Evolutionary conservation across 2,329 filamentous ascomycete genomes (phyloP).

Genomic region (Ramichloridium luteum): DNA sequence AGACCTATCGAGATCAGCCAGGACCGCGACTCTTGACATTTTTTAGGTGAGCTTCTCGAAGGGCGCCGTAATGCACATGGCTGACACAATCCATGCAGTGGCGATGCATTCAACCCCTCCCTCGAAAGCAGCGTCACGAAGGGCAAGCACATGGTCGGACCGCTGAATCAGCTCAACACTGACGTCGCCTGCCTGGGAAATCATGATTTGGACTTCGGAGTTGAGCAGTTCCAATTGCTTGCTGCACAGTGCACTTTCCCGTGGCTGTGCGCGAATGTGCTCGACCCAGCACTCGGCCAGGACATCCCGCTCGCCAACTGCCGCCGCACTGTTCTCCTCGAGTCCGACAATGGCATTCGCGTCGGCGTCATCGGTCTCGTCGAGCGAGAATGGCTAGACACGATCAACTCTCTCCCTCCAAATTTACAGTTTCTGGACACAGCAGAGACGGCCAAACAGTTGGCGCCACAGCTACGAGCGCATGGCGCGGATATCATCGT

Average conservation of each 20-base stretch:
- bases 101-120: conserved; percentile 85
- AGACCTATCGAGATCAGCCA: conserved; percentile 47
- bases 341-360: conserved; percentile 71
- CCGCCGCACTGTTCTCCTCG: conserved; percentile 62
- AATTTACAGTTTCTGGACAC: conserved; percentile 73
- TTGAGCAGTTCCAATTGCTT: conserved; percentile 64
- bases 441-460: conserved; percentile 58
- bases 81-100: no score
- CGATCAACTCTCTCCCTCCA: conserved; percentile 75
- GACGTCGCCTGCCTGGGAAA: conserved; percentile 80
- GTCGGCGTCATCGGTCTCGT: conserved; percentile 75
- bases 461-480: conserved; percentile 59
- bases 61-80: no score
- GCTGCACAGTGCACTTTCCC: conserved; percentile 67
- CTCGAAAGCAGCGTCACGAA: conserved; percentile 83
- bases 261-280: conserved; percentile 79
- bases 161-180: conserved; percentile 66
- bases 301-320: conserved; percentile 64
- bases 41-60: not conserved
- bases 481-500: conserved; percentile 75
- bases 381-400: conserved; percentile 79
- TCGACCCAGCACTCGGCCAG: conserved; percentile 70
- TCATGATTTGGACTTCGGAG: conserved; percentile 86
- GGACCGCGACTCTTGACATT: not conserved
- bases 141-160: conserved; percentile 76